These are phyloP conservation scores for Babesia gibsoni DNA, from an alignment of 169 alveolate species.

Conservation along the genomic window DNA sequence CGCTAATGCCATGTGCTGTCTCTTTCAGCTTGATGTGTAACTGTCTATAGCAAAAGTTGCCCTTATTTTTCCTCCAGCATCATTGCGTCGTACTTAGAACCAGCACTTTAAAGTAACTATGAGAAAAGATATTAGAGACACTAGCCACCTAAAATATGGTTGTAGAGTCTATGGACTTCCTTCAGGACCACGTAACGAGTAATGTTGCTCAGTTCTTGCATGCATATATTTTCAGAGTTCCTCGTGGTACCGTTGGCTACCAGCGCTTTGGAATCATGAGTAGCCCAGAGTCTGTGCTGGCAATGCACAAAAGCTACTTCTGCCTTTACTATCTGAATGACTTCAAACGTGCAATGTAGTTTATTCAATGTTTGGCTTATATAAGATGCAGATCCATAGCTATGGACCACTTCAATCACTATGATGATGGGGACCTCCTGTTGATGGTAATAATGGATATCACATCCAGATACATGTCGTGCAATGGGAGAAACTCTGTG, in stretches of 20 bases:
- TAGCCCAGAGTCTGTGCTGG: constrained; percentile 6
- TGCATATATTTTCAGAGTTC: not conserved
- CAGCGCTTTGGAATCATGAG: constrained; percentile 24
- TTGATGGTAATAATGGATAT: not conserved
- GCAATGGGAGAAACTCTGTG: not conserved
- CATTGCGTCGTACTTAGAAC: no score
- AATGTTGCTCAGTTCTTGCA: not conserved
- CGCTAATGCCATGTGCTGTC: no score
- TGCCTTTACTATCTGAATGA: constrained; percentile 4
- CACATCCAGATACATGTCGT: not conserved
- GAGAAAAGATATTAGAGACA: no score
- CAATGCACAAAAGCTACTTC: constrained; percentile 18
- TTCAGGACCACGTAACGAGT: not conserved
- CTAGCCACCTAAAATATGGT: not conserved
- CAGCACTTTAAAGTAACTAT: no score
- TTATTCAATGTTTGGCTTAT: not conserved
- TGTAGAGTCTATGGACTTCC: constrained; percentile 21
- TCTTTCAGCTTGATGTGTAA: no score
- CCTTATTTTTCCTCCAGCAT: no score
- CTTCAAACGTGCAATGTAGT: constrained; percentile 9
- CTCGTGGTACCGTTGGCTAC: constrained; percentile 1
- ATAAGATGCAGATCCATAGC: constrained; percentile 10
- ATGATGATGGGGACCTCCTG: constrained; percentile 3
- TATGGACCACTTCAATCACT: constrained; percentile 29
- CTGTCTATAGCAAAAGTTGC: no score